Percentiles rank a stretch among this genome's conserved stretches.
phyloP scores from a whole-genome alignment of 176 grass and related monocot genomes.

The Juncus inflexus region DNA sequence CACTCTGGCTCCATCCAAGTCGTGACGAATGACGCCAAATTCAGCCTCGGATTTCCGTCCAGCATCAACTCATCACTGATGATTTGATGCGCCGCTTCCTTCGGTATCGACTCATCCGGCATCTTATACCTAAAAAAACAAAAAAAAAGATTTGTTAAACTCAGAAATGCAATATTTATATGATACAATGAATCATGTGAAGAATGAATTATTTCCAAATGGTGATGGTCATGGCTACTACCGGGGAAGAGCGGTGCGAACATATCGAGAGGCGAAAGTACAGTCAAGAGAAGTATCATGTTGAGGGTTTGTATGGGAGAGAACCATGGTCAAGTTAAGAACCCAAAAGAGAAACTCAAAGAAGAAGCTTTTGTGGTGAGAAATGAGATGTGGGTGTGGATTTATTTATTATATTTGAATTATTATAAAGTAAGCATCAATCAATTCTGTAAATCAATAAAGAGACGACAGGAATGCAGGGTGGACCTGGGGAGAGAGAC shows the following conservation, averaged over 20 bases:
- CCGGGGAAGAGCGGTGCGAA: slow-evolving; percentile 43
- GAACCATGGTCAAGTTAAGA: slow-evolving; percentile 41
- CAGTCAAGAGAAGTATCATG: slow-evolving; percentile 13
- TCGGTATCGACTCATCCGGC: slow-evolving; percentile 45
- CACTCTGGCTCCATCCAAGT: slow-evolving; percentile 89
- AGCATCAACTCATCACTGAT: slow-evolving; percentile 86
- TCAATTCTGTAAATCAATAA: neutral
- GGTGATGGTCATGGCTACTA: neutral
- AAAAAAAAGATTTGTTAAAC: neutral
- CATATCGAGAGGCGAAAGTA: slow-evolving; percentile 79
- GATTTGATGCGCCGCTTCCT: slow-evolving; percentile 77
- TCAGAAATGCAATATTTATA: neutral
- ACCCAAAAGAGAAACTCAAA: neutral
- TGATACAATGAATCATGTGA: neutral
- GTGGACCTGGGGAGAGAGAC: slow-evolving; percentile 39
- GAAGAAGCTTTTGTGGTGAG: neutral
- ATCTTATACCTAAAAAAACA: slow-evolving; percentile 45
- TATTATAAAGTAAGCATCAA: neutral
- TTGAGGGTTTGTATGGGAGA: slow-evolving; percentile 35
- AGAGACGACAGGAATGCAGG: neutral
- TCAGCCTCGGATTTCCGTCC: slow-evolving; percentile 63
- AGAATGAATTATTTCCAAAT: too few relatives aligned
- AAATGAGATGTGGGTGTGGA: slow-evolving; percentile 7
- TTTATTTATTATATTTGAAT: slow-evolving; percentile 12
- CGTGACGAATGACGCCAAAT: slow-evolving; percentile 75